phyloP scores from a whole-genome alignment of 805 yeast genomes.

The Pichia insulana region DNA sequence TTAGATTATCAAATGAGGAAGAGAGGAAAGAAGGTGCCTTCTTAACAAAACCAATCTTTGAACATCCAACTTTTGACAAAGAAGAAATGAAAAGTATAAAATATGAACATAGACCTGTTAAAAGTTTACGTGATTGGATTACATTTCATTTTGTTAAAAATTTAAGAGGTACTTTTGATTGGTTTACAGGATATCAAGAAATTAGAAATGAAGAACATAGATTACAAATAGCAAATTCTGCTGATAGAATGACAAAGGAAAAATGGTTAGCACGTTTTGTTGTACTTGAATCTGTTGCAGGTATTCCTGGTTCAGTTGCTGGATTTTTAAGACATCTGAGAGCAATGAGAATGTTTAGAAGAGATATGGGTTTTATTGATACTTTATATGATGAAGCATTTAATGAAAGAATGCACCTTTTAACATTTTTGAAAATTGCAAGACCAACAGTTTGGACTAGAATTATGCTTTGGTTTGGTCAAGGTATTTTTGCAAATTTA shows the following conservation, averaged over 20 bases:
- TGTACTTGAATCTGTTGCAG: slow-evolving; percentile 65
- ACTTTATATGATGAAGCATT: slow-evolving; percentile 68
- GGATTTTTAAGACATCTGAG: slow-evolving; percentile 64
- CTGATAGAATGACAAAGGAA: slow-evolving; percentile 47
- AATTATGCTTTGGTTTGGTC: slow-evolving; percentile 48
- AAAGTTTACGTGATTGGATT: slow-evolving; percentile 26
- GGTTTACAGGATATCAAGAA: slow-evolving; percentile 56
- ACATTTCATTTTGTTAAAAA: slow-evolving; percentile 10
- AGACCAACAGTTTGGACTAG: slow-evolving; percentile 53
- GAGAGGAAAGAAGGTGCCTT: slow-evolving; percentile 8
- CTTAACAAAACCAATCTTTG: slow-evolving; percentile 28
- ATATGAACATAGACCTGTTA: slow-evolving; percentile 43
- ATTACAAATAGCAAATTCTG: slow-evolving; percentile 16
- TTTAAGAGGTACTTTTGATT: slow-evolving; percentile 47
- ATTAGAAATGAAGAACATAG: slow-evolving; percentile 33
- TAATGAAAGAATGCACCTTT: slow-evolving; percentile 69
- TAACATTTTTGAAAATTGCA: slow-evolving; percentile 58
- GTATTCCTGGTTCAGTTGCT: slow-evolving; percentile 76
- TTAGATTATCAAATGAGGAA: background rate
- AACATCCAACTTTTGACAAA: slow-evolving; percentile 33
- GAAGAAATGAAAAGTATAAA: slow-evolving; percentile 33
- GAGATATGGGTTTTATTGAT: slow-evolving; percentile 72
- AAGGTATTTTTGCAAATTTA: slow-evolving; percentile 60
- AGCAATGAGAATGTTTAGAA: slow-evolving; percentile 47
- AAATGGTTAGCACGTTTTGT: slow-evolving; percentile 58